phyloP scores from a whole-genome alignment of 192 early-diverging fungal species.

The Backusella mclennaniae region DNA sequence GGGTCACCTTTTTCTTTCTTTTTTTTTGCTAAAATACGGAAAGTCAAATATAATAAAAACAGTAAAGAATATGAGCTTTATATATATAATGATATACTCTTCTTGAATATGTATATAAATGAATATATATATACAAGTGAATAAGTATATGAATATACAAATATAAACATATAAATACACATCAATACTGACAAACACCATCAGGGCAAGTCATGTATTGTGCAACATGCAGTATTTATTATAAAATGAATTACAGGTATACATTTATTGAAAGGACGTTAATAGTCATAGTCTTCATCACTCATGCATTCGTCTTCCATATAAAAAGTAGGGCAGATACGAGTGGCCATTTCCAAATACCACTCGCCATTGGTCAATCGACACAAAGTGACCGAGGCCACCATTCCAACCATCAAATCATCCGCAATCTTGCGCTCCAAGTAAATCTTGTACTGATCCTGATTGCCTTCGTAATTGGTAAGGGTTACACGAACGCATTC shows the following conservation, averaged over 20 bases:
- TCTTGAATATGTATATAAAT: too few species aligned
- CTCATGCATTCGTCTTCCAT: constrained; percentile 29
- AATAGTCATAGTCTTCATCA: constrained; percentile 20
- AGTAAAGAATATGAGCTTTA: too few species aligned
- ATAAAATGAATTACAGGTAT: background rate
- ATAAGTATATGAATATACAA: too few species aligned
- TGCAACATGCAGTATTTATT: too few species aligned
- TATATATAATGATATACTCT: too few species aligned
- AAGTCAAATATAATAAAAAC: background rate
- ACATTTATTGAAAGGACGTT: background rate
- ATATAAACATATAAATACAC: too few species aligned
- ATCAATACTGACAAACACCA: background rate
- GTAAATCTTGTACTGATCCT: constrained; percentile 9
- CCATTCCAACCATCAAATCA: constrained; percentile 21
- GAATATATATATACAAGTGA: too few species aligned
- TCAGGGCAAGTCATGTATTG: too few species aligned
- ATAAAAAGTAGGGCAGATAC: constrained; percentile 31
- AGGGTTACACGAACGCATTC: constrained; percentile 7
- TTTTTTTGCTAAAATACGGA: background rate
- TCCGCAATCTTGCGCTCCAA: constrained; percentile 28
- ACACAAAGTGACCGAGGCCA: constrained; percentile 17
- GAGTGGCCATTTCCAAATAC: constrained; percentile 22
- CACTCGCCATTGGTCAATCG: constrained; percentile 24
- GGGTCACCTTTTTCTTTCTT: background rate
- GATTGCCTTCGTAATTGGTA: background rate